A percentile compares a stretch with the other conserved stretches of the same genome.
Conservation (phyloP, 805 yeast genomes). For the Pichia californica region DNA sequence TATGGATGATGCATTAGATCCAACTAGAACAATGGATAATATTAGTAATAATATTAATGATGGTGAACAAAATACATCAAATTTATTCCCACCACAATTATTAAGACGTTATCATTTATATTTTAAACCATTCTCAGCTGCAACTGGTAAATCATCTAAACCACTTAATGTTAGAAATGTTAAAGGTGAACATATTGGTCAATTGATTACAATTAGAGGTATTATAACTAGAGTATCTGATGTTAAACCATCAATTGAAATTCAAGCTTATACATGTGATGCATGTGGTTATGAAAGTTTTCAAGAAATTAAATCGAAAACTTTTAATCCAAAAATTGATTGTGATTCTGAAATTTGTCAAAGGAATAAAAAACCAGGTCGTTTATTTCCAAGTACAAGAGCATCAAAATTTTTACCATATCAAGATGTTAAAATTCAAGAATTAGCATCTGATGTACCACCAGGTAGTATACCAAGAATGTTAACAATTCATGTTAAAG, state of each 20-base stretch:
- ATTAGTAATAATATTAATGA: constrained; percentile 9
- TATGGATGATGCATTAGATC: constrained; percentile 35
- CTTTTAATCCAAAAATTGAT: constrained; percentile 80
- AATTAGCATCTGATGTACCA: constrained; percentile 92
- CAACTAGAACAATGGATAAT: constrained; percentile 11
- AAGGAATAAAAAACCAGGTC: constrained; percentile 78
- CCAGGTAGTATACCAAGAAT: constrained; percentile 96
- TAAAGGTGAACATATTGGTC: constrained; percentile 77
- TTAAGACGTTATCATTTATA: constrained; percentile 83
- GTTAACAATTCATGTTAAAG: constrained; percentile 81
- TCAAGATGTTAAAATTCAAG: constrained; percentile 94
- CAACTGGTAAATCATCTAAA: constrained; percentile 36
- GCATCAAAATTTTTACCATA: constrained; percentile 93
- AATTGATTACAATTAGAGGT: constrained; percentile 85
- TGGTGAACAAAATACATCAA: constrained; percentile 25
- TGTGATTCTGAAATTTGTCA: constrained; percentile 80
- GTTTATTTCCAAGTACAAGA: constrained; percentile 84
- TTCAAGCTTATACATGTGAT: constrained; percentile 95
- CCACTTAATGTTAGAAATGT: constrained; percentile 86
- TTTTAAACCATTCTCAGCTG: constrained; percentile 66
- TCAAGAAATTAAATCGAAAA: constrained; percentile 83
- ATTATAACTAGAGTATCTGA: constrained; percentile 94
- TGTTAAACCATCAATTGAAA: constrained; percentile 87
- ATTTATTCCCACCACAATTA: constrained; percentile 76
- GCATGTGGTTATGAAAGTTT: constrained; percentile 94